Base-by-base conservation (phyloP, 257 asterid species). In the Nicotiana tomentosiformis region DNA sequence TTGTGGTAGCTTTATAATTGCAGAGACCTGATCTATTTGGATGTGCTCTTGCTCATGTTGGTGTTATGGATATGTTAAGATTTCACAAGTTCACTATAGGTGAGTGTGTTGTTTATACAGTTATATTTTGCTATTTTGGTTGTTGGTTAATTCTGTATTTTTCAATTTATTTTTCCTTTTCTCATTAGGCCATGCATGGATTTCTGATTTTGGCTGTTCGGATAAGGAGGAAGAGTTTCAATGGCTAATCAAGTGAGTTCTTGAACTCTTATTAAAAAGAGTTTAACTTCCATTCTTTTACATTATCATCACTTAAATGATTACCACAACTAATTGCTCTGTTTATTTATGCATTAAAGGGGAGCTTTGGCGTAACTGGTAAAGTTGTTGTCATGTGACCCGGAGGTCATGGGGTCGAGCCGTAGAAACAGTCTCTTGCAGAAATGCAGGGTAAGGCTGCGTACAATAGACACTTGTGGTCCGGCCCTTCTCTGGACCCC, bases 51-150 rank as follows among this genome's bases (percentile, higher is more conserved):
- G 98, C 98, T 82, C 99, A 96, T 89, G 98, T 93, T 89, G 99
- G 98, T 81, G 99, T 96, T 23, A 96, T 93, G 98, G 98, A 96
- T 89, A 94, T 96, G 99, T 94, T 96, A 58, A 93, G 99, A 81
- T 96, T 96, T 86, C 99, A 96, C 91, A 94, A 92, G 87, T 96
- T 96, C 80, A 96, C 99, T 35, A 96, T 96, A 66, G 99, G 99
- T 96, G 77, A 87, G 93, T 70, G 0, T 14, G 43, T 26, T 79
- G 10, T 10, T 33, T 23, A 2, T 32, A 10, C 15, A 11, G 10
- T 66, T 32, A 29, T 10, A 53, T 78, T 35, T 58, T 58, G 43
- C 72, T 26, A 37, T 11, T 35, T 60, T 37, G 9, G 43, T 58
- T 37, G 26, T 61, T 61, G 9, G 3, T 39, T 43, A 43, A 43